Percentiles rank a stretch among this genome's conserved stretches.
These are phyloP conservation scores for Themeda triandra DNA, from an alignment of 176 grass and related monocot genomes.

Conservation along the genomic window DNA sequence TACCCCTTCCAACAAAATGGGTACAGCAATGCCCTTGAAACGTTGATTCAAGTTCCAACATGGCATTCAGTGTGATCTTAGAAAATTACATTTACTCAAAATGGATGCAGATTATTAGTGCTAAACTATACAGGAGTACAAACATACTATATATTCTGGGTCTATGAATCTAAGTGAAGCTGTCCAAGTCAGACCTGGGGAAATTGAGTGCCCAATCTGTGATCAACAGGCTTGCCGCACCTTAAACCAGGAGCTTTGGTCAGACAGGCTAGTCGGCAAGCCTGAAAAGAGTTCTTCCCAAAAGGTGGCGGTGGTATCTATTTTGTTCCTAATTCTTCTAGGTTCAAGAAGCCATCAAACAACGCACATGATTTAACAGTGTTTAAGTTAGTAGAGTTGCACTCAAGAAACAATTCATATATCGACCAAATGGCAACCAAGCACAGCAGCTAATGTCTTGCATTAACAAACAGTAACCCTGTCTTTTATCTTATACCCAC, in stretches of 20 bases:
- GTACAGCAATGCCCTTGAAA: background rate
- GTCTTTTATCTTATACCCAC: background rate
- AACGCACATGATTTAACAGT: background rate
- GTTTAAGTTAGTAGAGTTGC: background rate
- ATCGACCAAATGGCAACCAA: conserved; percentile 12
- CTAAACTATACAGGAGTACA: background rate
- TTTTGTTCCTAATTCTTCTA: background rate
- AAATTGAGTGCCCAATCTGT: background rate
- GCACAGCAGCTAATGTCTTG: background rate
- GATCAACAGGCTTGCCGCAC: background rate
- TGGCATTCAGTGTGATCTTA: background rate
- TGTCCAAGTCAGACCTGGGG: background rate
- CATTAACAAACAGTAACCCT: background rate
- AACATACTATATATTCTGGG: background rate
- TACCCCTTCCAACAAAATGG: background rate
- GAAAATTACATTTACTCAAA: background rate
- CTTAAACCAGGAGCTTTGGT: background rate
- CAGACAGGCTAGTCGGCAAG: background rate
- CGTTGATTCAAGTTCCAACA: background rate
- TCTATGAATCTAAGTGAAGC: background rate
- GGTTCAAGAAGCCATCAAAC: background rate
- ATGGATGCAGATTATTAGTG: background rate
- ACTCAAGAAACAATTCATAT: background rate
- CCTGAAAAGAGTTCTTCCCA: background rate
- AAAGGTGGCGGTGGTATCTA: background rate